Conservation (phyloP, 345 rosid genomes). For the Corymbia maculata region DNA sequence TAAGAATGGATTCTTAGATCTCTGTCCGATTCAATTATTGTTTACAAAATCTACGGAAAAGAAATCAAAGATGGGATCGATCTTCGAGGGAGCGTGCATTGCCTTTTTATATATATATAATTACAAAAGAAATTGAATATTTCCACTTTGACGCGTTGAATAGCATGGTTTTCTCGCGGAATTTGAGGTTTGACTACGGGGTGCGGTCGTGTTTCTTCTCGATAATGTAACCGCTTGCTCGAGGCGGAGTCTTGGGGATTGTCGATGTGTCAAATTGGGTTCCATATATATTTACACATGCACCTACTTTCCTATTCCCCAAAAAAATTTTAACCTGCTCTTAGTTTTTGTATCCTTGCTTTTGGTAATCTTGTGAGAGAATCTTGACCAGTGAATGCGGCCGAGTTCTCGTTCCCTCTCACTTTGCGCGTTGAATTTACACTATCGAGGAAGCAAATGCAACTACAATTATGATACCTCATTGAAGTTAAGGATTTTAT, state of each 20-base stretch:
- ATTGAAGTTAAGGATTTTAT: accelerated
- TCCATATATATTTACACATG: background rate
- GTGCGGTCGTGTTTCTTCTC: background rate
- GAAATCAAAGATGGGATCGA: background rate
- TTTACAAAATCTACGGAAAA: background rate
- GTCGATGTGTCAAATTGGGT: background rate
- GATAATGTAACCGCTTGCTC: background rate
- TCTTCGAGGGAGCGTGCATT: background rate
- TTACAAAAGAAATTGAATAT: background rate
- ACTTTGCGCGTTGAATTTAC: background rate
- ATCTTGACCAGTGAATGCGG: background rate
- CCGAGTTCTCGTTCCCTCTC: background rate
- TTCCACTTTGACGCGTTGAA: background rate
- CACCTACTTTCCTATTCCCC: background rate
- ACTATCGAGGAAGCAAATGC: background rate
- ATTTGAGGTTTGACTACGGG: background rate
- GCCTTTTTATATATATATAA: background rate
- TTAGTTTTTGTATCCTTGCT: background rate
- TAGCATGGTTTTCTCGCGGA: background rate
- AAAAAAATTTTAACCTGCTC: background rate
- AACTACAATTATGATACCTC: background rate
- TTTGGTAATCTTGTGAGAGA: background rate
- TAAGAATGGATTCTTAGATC: background rate
- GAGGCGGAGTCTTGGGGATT: background rate
- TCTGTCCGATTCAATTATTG: background rate